phyloP scores from a whole-genome alignment of 1,284 basidiomycete genomes.

The Flammula alnicola region DNA sequence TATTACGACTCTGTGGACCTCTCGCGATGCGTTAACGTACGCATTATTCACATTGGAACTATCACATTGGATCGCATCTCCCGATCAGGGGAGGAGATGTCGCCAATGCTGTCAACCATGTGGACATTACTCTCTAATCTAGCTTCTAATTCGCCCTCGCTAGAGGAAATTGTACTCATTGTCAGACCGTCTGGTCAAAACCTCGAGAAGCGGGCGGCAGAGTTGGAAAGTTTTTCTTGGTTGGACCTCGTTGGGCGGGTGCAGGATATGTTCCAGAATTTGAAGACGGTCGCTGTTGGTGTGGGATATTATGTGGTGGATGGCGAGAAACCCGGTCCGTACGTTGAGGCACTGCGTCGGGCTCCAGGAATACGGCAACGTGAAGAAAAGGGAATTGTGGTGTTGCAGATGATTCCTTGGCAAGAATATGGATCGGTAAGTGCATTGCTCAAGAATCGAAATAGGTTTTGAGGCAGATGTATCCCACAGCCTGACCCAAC shows the following conservation, averaged over 20 bases:
- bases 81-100: neutral
- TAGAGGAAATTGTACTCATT: neutral
- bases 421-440: no score
- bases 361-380: slow-evolving; percentile 2
- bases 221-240: slow-evolving; percentile 5
- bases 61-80: neutral
- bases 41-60: slow-evolving; percentile 6
- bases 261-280: slow-evolving; percentile 7
- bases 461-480: no score
- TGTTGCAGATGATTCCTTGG: neutral
- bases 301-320: slow-evolving; percentile 3
- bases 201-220: neutral
- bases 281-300: slow-evolving; percentile 2
- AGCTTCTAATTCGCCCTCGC: neutral
- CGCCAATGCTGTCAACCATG: neutral
- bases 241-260: slow-evolving; percentile 1
- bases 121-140: neutral
- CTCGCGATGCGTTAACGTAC: slow-evolving; percentile 7
- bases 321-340: neutral
- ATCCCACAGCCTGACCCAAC: no score
- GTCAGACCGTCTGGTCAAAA: neutral
- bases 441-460: no score
- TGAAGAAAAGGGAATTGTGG: neutral
- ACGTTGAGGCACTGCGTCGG: neutral
- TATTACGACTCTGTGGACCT: slow-evolving; percentile 1